Conservation (phyloP, 2,329 filamentous ascomycete species). For the Exophiala oligosperma region DNA sequence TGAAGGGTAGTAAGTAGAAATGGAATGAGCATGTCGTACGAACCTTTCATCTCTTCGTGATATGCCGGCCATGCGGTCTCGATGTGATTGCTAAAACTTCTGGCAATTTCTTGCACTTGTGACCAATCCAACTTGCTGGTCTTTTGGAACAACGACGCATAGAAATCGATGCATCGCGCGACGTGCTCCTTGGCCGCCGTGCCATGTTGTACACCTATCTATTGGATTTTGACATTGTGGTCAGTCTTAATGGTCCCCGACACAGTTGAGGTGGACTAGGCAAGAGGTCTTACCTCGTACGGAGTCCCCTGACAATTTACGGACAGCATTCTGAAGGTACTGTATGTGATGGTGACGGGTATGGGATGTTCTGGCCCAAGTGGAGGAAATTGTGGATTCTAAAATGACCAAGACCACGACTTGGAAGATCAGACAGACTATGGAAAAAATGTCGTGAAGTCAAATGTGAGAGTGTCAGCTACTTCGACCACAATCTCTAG, state of each 20-base stretch:
- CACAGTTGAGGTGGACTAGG: background rate
- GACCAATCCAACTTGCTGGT: slow-evolving; percentile 43
- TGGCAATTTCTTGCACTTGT: slow-evolving; percentile 44
- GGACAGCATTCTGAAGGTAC: slow-evolving; percentile 2
- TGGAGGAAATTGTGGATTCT: background rate
- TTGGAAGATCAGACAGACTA: too few species aligned
- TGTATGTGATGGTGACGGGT: background rate
- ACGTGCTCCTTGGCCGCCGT: slow-evolving; percentile 3
- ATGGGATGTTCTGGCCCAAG: background rate
- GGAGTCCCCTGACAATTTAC: slow-evolving; percentile 9
- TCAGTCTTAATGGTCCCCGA: background rate
- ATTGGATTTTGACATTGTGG: background rate
- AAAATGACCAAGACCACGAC: background rate
- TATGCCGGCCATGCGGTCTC: slow-evolving; percentile 31
- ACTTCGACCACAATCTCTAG: too few species aligned
- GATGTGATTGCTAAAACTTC: slow-evolving; percentile 41
- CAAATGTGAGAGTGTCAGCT: too few species aligned
- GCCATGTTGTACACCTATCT: slow-evolving; percentile 7
- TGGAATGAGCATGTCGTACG: background rate
- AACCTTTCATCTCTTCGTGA: slow-evolving; percentile 30
- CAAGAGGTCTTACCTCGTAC: slow-evolving; percentile 1
- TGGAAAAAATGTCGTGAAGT: too few species aligned
- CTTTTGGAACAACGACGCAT: slow-evolving; percentile 11
- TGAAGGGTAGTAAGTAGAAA: too few species aligned
- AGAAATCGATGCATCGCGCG: slow-evolving; percentile 6